Conservation (phyloP, 2,329 filamentous ascomycete species). For the Aspergillus fumigatus region DNA sequence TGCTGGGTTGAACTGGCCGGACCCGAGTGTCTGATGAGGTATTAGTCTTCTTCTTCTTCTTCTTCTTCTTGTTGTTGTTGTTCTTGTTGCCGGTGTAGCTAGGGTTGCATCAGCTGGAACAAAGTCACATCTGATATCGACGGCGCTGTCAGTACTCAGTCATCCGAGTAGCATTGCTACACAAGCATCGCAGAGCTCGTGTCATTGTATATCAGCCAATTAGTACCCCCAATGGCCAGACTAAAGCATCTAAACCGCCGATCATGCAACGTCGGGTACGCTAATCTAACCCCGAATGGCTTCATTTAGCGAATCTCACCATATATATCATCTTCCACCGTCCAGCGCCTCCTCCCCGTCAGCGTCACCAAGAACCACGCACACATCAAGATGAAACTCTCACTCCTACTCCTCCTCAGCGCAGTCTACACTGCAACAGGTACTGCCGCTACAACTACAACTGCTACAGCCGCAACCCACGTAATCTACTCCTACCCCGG, state of each 20-base stretch:
- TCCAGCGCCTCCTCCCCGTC: background rate
- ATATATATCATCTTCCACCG: too few relatives aligned
- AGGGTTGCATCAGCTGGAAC: constrained; percentile 8
- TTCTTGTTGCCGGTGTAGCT: too few relatives aligned
- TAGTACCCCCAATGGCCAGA: too few relatives aligned
- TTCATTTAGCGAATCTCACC: background rate
- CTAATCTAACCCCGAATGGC: background rate
- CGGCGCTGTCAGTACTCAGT: too few relatives aligned
- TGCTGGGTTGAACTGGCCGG: background rate
- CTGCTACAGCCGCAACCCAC: constrained; percentile 10
- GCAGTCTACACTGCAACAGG: background rate
- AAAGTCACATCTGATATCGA: background rate
- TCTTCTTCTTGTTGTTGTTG: too few relatives aligned
- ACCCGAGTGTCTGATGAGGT: too few relatives aligned
- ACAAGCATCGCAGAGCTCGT: too few relatives aligned
- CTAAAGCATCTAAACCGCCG: background rate
- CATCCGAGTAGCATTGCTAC: too few relatives aligned
- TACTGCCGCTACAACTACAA: too few relatives aligned
- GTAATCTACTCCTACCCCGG: constrained; percentile 32
- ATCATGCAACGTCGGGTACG: background rate
- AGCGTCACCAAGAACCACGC: background rate
- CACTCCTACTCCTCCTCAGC: background rate
- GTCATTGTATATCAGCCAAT: too few relatives aligned
- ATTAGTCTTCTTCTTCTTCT: too few relatives aligned
- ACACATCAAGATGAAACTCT: constrained; percentile 4